Conservation (phyloP, 768 basidiomycete species). For the Xerocomellus chrysenteron region DNA sequence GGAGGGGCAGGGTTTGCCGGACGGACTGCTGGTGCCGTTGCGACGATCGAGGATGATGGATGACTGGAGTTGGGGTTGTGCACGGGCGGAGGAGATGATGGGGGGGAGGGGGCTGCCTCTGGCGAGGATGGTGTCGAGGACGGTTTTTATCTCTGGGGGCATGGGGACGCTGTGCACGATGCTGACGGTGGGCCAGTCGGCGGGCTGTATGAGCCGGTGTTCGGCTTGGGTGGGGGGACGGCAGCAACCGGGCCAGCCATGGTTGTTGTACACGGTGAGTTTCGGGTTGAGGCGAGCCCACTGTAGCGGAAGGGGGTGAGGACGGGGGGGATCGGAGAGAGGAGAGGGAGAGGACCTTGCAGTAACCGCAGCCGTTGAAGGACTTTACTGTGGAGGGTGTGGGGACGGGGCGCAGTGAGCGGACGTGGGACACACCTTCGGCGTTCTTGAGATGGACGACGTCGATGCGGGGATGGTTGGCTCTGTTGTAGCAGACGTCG, state of each 20-base stretch:
- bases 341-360: conserved; percentile 59
- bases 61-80: conserved; percentile 33
- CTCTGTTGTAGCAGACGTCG: conserved; percentile 74
- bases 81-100: conserved; percentile 28
- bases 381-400: conserved; percentile 55
- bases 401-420: conserved; percentile 7
- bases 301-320: conserved; percentile 41
- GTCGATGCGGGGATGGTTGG: conserved; percentile 72
- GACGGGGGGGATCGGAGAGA: conserved; percentile 21
- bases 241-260: conserved; percentile 89
- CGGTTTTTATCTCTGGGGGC: conserved; percentile 67
- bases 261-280: conserved; percentile 59
- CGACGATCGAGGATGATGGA: conserved; percentile 42
- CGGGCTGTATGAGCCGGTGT: conserved; percentile 59
- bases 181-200: conserved; percentile 81
- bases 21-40: conserved; percentile 39
- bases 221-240: conserved; percentile 65
- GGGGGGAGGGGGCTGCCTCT: conserved; percentile 36
- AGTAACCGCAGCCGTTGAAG: conserved; percentile 86
- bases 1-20: conserved; percentile 15
- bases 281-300: conserved; percentile 70
- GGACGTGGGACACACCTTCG: conserved; percentile 56
- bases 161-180: conserved; percentile 72
- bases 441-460: conserved; percentile 82
- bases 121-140: conserved; percentile 55